These are phyloP conservation scores for Paraphaeosphaeria sporulosa DNA, from an alignment of 2,329 filamentous ascomycete species.

Conservation along the genomic window DNA sequence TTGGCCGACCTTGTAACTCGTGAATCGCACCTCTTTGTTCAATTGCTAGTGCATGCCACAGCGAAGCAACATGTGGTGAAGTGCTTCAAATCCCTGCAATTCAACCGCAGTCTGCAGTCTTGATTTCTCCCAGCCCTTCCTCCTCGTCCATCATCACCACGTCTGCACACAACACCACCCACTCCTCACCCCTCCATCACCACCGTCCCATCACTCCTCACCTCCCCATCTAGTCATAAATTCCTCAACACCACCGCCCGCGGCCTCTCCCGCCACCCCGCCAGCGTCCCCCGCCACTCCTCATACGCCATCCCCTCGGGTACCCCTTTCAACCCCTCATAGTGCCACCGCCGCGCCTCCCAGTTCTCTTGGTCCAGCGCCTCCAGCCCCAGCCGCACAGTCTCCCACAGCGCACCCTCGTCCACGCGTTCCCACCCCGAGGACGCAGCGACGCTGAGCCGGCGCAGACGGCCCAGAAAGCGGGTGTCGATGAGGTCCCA, in stretches of 20 bases:
- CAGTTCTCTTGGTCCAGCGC: constrained; percentile 51
- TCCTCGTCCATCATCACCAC: too few relatives aligned
- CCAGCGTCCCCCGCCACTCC: constrained; percentile 29
- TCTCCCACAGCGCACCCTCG: constrained; percentile 46
- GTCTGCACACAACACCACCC: background rate
- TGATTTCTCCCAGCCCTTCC: too few relatives aligned
- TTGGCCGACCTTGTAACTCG: too few relatives aligned
- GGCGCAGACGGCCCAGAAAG: constrained; percentile 48
- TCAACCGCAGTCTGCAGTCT: too few relatives aligned
- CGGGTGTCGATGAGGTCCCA: constrained; percentile 52
- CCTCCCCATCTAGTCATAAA: constrained; percentile 20
- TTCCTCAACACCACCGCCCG: constrained; percentile 31
- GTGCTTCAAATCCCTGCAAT: too few relatives aligned
- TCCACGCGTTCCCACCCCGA: constrained; percentile 49
- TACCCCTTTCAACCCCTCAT: constrained; percentile 23
- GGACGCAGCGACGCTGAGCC: constrained; percentile 48
- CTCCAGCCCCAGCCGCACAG: constrained; percentile 49
- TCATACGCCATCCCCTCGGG: constrained; percentile 27
- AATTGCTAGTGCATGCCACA: too few relatives aligned
- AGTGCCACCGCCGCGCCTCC: constrained; percentile 44
- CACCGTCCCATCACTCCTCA: constrained; percentile 2
- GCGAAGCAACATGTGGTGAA: too few relatives aligned
- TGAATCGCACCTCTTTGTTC: too few relatives aligned
- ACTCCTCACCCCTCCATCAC: background rate
- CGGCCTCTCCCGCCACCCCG: constrained; percentile 35